phyloP scores from a whole-genome alignment of 129 eudicot genomes.

The Scalesia atractyloides region DNA sequence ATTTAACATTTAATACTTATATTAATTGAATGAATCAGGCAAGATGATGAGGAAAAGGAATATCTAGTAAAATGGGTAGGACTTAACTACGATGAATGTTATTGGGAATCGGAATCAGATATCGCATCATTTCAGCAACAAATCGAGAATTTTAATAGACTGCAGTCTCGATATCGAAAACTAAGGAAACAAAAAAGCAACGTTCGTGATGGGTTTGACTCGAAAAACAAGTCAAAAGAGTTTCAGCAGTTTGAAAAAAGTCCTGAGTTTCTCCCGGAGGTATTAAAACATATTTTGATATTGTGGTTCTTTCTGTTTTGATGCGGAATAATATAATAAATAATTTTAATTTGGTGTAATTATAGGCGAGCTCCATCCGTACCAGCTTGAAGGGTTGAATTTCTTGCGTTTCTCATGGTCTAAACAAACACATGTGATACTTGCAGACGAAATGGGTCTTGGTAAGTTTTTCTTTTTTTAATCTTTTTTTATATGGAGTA shows the following conservation, averaged over 20 bases:
- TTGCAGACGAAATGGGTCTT: conserved; percentile 99
- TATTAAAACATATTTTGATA: conserved; percentile 6
- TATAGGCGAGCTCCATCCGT: conserved; percentile 93
- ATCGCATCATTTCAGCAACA: conserved; percentile 80
- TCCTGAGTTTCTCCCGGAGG: conserved; percentile 97
- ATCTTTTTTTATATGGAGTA: background rate
- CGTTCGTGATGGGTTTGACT: conserved; percentile 54
- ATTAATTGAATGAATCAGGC: conserved; percentile 46
- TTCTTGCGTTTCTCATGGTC: conserved; percentile 93
- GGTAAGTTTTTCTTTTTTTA: conserved; percentile 47
- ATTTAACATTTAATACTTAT: conserved; percentile 4
- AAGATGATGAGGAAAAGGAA: conserved; percentile 70
- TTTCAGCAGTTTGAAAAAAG: conserved; percentile 86
- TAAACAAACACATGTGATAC: conserved; percentile 94
- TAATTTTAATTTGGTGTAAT: conserved; percentile 25
- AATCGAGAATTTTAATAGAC: conserved; percentile 67
- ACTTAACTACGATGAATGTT: conserved; percentile 90
- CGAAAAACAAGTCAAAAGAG: conserved; percentile 67
- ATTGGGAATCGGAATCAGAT: conserved; percentile 91
- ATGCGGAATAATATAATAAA: background rate
- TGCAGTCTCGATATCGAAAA: conserved; percentile 63
- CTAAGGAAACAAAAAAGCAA: conserved; percentile 57
- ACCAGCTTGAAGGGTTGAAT: conserved; percentile 97
- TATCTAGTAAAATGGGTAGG: conserved; percentile 94
- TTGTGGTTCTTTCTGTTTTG: background rate